Evolutionary conservation across 441 rosid species (phyloP), one percentile per base, ranked within the genome.

Genomic region (Flueggea neowawraea): DNA sequence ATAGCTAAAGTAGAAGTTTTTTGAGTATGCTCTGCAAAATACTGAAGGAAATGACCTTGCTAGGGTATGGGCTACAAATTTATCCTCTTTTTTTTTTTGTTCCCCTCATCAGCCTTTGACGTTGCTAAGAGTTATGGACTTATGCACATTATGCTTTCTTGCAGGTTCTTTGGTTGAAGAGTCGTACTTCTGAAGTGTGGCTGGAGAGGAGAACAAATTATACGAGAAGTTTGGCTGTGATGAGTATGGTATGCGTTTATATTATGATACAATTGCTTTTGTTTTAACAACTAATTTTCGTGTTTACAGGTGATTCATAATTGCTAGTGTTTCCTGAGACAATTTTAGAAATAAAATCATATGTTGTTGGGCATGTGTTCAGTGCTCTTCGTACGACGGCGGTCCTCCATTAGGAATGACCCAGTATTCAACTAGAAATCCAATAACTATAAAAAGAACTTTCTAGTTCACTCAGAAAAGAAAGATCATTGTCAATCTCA

Each of bases 121-220:
- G 1, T 22, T 22, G 28, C 28, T 22, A 22, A 22, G 28, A 22
- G 28, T 22, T 2, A 22, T 17, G 7, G 54, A 50, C 61, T 51
- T 59, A 69, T 45, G 63, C 22, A 75, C 17, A 62, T 58, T 61
- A 60, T 70, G 61, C 57, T 73, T 59, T 69, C 70, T 73, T 62
- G 53, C 77, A 95, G 99, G 98, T 95, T 74, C 98, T 95, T 67
- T 95, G 99, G 98, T 79, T 95, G 69, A 95, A 95, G 81, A 95
- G 99, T 79, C 95, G 96, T 61, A 90, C 97, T 44, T 92, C 99
- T 64, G 99, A 92, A 80, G 90, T 88, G 39, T 95, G 99, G 99
- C 85, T 95, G 47, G 99, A 95, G 76, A 90, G 98, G 77, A 84
- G 98, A 80, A 90, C 99, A 61, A 95, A 92, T 77, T 95, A 92